phyloP scores from a whole-genome alignment of 2,329 filamentous ascomycete species.

The Sporothrix phasma region DNA sequence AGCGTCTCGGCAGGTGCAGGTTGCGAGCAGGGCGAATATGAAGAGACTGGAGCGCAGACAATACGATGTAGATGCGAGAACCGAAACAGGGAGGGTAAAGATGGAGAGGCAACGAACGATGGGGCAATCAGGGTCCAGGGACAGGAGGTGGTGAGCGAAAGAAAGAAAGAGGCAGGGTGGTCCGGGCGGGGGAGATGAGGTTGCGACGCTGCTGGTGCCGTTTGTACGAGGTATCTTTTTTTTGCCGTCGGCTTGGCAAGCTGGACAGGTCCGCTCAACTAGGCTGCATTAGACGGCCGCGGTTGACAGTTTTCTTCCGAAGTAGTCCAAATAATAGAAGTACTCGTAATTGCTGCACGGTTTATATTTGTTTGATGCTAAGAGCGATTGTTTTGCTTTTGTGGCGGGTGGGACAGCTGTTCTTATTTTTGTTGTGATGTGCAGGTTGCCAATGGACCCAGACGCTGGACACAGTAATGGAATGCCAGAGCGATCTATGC shows the following conservation, averaged over 20 bases:
- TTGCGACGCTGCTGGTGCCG: slow-evolving; percentile 13
- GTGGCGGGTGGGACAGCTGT: not conserved
- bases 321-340: too few relatives aligned
- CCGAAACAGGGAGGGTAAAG: not conserved
- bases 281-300: not conserved
- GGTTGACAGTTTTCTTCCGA: too few relatives aligned
- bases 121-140: slow-evolving; percentile 4
- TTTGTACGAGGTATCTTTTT: not conserved
- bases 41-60: not conserved
- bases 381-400: not conserved
- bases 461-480: not conserved
- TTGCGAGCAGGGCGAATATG: not conserved
- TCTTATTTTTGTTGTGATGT: not conserved
- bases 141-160: slow-evolving; percentile 1
- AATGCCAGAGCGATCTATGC: not conserved
- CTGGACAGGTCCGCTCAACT: not conserved
- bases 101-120: not conserved
- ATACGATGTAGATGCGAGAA: not conserved
- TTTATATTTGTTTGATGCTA: not conserved
- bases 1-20: not conserved
- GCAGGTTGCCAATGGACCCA: not conserved
- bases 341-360: too few relatives aligned
- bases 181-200: slow-evolving; percentile 12
- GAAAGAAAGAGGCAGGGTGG: slow-evolving; percentile 10
- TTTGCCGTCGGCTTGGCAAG: slow-evolving; percentile 1